phyloP scores from a whole-genome alignment of 2,329 filamentous ascomycete species.

The Trichothecium sympodiale region DNA sequence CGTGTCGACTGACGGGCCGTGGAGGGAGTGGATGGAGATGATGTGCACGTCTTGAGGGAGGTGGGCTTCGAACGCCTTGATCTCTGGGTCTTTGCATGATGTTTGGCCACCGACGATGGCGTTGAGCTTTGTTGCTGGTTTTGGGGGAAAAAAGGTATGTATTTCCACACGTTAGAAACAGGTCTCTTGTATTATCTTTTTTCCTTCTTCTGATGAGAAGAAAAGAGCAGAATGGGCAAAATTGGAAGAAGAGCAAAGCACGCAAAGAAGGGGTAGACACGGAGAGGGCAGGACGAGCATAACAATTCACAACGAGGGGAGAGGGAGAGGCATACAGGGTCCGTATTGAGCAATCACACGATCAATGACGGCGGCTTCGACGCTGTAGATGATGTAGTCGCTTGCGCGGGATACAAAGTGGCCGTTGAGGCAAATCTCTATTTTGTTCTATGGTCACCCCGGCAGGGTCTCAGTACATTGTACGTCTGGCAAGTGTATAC shows the following conservation, averaged over 20 bases:
- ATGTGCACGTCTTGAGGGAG: slow-evolving; percentile 85
- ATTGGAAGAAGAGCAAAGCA: neutral
- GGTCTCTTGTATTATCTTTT: too few relatives aligned
- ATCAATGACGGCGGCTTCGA: slow-evolving; percentile 87
- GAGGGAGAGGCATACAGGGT: slow-evolving; percentile 54
- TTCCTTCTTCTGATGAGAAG: too few relatives aligned
- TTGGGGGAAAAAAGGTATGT: too few relatives aligned
- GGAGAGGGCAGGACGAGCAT: slow-evolving; percentile 6
- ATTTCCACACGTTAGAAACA: too few relatives aligned
- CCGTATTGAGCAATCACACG: slow-evolving; percentile 80
- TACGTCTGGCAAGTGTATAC: too few relatives aligned
- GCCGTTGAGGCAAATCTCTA: slow-evolving; percentile 88
- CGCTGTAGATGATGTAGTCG: slow-evolving; percentile 98
- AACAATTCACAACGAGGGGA: slow-evolving; percentile 7
- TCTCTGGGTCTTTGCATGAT: slow-evolving; percentile 95
- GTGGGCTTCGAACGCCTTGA: slow-evolving; percentile 82
- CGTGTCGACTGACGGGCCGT: slow-evolving; percentile 83
- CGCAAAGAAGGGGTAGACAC: too few relatives aligned
- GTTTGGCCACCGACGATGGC: slow-evolving; percentile 97
- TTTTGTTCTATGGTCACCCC: slow-evolving; percentile 43
- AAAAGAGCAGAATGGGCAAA: neutral
- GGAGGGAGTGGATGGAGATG: slow-evolving; percentile 90
- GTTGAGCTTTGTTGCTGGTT: slow-evolving; percentile 77
- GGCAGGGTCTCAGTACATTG: neutral
- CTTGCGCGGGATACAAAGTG: slow-evolving; percentile 91